phyloP scores from a whole-genome alignment of 306 rosid species.

The Acmispon strigosus region DNA sequence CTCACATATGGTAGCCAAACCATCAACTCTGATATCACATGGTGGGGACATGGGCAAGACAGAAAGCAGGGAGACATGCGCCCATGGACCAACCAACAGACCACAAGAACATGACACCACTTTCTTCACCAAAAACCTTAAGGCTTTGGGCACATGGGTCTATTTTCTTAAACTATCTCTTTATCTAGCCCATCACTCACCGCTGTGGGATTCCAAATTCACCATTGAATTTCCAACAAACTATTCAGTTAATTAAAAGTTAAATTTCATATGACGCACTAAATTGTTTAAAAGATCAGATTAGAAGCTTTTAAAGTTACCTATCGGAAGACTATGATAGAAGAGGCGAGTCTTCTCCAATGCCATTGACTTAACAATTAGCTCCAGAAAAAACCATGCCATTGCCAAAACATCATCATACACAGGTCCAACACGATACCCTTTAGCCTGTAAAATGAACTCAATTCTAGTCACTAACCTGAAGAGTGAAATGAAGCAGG shows the following conservation, averaged over 20 bases:
- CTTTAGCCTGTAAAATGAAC: constrained; percentile 80
- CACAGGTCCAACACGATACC: constrained; percentile 99
- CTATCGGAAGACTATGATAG: constrained; percentile 86
- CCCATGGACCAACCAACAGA: no score
- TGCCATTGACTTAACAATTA: constrained; percentile 97
- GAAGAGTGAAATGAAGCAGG: constrained; percentile 8
- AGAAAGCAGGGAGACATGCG: no score
- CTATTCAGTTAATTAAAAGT: not conserved
- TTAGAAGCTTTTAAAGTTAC: constrained; percentile 33
- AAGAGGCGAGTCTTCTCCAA: constrained; percentile 90
- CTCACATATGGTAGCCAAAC: no score
- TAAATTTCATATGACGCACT: not conserved
- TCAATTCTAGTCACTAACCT: constrained; percentile 6
- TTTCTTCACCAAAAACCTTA: no score
- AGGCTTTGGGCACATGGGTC: no score
- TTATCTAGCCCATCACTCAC: no score
- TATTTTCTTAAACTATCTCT: no score
- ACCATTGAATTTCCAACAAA: not conserved
- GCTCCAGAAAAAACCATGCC: constrained; percentile 99
- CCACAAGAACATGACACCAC: no score
- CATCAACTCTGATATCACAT: no score
- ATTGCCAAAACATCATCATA: constrained; percentile 98
- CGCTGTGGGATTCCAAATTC: no score
- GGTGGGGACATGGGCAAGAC: no score
- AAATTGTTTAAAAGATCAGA: not conserved